Evolutionary conservation across 768 basidiomycete genomes (phyloP).

Genomic region (Porphyrellus cyaneotinctus): DNA sequence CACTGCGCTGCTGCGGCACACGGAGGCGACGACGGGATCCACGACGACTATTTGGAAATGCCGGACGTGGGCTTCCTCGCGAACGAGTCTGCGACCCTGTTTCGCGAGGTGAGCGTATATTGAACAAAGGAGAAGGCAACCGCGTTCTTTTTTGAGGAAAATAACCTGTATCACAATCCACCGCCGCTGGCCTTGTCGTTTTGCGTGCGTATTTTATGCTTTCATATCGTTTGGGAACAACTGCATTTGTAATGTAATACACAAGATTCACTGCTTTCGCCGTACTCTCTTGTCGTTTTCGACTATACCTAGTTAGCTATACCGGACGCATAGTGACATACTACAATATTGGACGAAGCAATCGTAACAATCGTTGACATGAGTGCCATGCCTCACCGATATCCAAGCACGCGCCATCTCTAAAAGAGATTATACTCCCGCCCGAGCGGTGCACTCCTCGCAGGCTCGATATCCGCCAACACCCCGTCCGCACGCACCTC

Average conservation of each 20-base stretch:
- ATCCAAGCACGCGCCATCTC: conserved; percentile 8
- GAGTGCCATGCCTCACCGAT: background rate
- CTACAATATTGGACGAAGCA: conserved; percentile 2
- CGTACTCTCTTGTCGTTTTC: background rate
- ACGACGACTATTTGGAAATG: conserved; percentile 12
- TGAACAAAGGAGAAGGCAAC: background rate
- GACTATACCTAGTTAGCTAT: conserved; percentile 2
- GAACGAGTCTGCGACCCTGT: conserved; percentile 15
- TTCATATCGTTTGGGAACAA: conserved; percentile 12
- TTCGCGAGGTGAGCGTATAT: conserved; percentile 24
- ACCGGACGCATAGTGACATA: conserved; percentile 6
- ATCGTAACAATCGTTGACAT: background rate
- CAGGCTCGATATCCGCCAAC: conserved; percentile 72
- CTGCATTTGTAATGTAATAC: conserved; percentile 14
- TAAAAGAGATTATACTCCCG: conserved; percentile 80
- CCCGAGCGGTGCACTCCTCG: conserved; percentile 62
- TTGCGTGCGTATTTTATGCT: conserved; percentile 19
- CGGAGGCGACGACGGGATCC: background rate
- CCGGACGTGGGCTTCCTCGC: conserved; percentile 17
- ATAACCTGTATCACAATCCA: conserved; percentile 9
- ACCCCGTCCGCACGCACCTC: conserved; percentile 79
- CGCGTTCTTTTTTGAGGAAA: background rate
- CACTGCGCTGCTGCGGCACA: conserved; percentile 7
- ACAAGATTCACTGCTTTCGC: background rate
- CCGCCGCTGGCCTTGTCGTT: background rate